phyloP scores from a whole-genome alignment of 371 early-diverging fungal genomes.

The Saksenaea vasiformis region DNA sequence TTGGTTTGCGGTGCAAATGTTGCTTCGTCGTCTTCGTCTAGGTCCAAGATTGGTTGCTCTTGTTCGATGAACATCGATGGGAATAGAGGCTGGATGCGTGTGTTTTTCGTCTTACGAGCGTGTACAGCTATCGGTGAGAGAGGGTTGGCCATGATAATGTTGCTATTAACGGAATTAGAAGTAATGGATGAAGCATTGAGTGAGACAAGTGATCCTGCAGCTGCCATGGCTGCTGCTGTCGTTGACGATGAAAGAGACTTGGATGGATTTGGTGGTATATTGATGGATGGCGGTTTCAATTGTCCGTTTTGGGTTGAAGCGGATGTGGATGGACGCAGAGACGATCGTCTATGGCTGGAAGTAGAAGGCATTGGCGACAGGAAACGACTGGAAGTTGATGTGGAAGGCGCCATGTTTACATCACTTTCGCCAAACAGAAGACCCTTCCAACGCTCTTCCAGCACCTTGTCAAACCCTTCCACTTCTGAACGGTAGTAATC shows the following conservation, averaged over 20 bases:
- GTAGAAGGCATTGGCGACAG: background rate
- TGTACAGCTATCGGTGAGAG: slow-evolving; percentile 46
- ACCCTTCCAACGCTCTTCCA: slow-evolving; percentile 58
- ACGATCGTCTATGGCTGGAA: slow-evolving; percentile 5
- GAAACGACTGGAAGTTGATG: slow-evolving; percentile 1
- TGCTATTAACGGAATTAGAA: background rate
- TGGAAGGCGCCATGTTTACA: slow-evolving; percentile 10
- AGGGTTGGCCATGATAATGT: slow-evolving; percentile 21
- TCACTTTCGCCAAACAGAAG: slow-evolving; percentile 43
- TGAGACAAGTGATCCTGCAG: slow-evolving; percentile 16
- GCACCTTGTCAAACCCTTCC: slow-evolving; percentile 53
- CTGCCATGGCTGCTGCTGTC: slow-evolving; percentile 15
- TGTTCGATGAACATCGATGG: slow-evolving; percentile 60
- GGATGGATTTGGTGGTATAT: slow-evolving; percentile 7
- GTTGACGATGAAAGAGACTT: slow-evolving; percentile 22
- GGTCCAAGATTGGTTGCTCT: slow-evolving; percentile 40
- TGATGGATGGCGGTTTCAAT: background rate
- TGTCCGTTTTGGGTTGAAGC: background rate
- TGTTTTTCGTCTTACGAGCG: slow-evolving; percentile 38
- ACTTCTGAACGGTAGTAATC: slow-evolving; percentile 64
- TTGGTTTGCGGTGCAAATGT: slow-evolving; percentile 45
- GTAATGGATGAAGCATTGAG: slow-evolving; percentile 16
- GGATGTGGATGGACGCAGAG: background rate
- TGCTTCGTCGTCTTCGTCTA: slow-evolving; percentile 50
- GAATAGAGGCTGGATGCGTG: slow-evolving; percentile 61